A percentile compares a stretch with the other conserved stretches of the same genome.
Evolutionary conservation across 768 basidiomycete genomes (phyloP).

Genomic region (Mycena venus): DNA sequence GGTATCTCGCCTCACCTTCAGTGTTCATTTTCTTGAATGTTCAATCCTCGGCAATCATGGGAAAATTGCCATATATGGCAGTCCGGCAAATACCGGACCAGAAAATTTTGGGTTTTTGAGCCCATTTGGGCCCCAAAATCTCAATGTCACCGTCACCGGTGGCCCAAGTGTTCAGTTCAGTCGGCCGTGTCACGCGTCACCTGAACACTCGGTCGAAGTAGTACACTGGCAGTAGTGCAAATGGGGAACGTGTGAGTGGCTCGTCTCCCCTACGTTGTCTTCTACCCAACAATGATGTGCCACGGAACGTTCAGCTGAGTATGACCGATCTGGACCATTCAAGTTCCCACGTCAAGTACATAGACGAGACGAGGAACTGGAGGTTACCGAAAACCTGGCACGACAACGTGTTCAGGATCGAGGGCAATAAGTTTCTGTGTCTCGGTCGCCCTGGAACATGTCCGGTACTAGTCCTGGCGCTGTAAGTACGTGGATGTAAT

Average conservation of each 20-base stretch:
- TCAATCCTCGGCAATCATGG: too few relatives aligned
- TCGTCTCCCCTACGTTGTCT: neutral
- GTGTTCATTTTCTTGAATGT: too few relatives aligned
- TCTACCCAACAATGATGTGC: neutral
- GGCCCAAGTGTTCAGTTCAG: too few relatives aligned
- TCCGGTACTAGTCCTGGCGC: neutral
- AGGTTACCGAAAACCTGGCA: neutral
- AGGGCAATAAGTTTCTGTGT: neutral
- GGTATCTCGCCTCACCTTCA: neutral
- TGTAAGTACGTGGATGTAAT: neutral
- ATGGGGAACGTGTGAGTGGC: neutral
- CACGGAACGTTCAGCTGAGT: neutral
- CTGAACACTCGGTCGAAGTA: neutral
- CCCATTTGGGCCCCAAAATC: too few relatives aligned
- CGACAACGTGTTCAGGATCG: slow-evolving; percentile 4
- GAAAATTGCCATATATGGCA: too few relatives aligned
- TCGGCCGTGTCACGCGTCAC: too few relatives aligned
- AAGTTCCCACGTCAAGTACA: neutral
- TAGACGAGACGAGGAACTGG: neutral
- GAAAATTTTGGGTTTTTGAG: too few relatives aligned
- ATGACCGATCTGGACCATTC: neutral
- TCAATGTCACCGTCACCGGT: too few relatives aligned
- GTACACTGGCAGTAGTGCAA: too few relatives aligned
- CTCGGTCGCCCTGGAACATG: neutral
- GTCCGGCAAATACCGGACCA: too few relatives aligned